Base-by-base conservation (phyloP, 2,329 filamentous ascomycete genomes). In the Incumbomyces lentus region DNA sequence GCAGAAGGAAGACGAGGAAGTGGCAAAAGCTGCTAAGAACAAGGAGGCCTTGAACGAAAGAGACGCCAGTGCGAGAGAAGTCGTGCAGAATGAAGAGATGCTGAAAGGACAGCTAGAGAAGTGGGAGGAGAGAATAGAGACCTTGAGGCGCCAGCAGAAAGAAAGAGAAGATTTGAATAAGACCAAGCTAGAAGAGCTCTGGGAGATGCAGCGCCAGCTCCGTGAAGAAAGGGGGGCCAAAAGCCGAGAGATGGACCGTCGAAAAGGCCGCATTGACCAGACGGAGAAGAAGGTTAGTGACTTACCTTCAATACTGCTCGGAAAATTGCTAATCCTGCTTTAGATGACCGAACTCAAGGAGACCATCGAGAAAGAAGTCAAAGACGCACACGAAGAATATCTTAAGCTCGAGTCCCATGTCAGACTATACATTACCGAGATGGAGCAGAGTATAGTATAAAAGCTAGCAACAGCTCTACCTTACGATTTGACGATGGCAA, bases 321-420 rank as follows among this genome's bases (percentile, higher is more conserved):
- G 8, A 26, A 26, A 5, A 5, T 26, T 26, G 22, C 22, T 26
- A 26, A 26, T 26, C 5, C 22, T 26, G 5, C 5, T 49, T 16
- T 54, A 95, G 89, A 98, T 96, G 90, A 81, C 84, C 40, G 92
- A 98, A 65, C 75, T 98, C 56, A 96, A 95, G 62, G 92, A 96
- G 64, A 93, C 92, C 59, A 95, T 98, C 52, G 90, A 96, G 62
- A 89, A 83, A 51, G 92, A 98, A 66, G 83, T 96, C 7, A 86
- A 92, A 61, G 79, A 78, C 47, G 88, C 92, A 1, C 81, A 94
- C 58, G 89, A 94, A 55, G 87, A 96, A 70, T 98, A 95, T 66
- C 76, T 94, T 62, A 95, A 95, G 78, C 84, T 98, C 79, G 90
- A 96, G 65, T 83, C 87, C 32, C 92, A 98, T 62, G 93, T 98